These are phyloP conservation scores for Xylaria sp. DNA, from an alignment of 2,329 filamentous ascomycete species.

Conservation along the genomic window DNA sequence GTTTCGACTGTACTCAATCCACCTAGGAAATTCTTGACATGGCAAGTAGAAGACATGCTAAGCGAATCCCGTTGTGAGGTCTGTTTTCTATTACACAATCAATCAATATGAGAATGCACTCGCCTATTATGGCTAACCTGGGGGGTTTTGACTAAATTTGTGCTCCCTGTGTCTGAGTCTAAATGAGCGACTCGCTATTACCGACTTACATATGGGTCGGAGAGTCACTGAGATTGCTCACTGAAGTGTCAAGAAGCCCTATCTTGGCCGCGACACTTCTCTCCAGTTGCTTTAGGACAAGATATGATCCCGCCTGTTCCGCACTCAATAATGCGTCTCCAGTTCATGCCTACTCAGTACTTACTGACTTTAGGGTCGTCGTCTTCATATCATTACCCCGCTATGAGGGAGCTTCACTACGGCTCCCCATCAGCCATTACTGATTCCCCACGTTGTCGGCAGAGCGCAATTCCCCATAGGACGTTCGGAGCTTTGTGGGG, in stretches of 20 bases:
- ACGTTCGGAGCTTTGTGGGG: constrained; percentile 37
- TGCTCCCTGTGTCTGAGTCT: constrained; percentile 2
- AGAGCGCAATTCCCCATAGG: constrained; percentile 46
- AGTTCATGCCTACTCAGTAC: constrained; percentile 38
- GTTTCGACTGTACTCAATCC: constrained; percentile 12
- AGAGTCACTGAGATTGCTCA: constrained; percentile 7
- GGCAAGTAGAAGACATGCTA: constrained; percentile 14
- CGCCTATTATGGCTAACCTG: not conserved
- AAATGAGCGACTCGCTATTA: constrained; percentile 9
- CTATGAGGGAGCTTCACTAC: constrained; percentile 37
- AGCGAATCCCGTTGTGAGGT: constrained; percentile 14
- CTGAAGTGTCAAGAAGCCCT: constrained; percentile 28
- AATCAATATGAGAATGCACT: constrained; percentile 11
- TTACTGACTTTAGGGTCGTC: constrained; percentile 26
- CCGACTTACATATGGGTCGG: constrained; percentile 1
- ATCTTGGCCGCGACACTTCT: constrained; percentile 32
- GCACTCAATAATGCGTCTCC: constrained; percentile 41
- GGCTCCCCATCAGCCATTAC: constrained; percentile 48
- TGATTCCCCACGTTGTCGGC: constrained; percentile 55
- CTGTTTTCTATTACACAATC: constrained; percentile 11
- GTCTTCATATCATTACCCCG: constrained; percentile 43
- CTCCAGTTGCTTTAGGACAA: constrained; percentile 38
- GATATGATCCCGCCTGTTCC: constrained; percentile 38
- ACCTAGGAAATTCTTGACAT: constrained; percentile 7
- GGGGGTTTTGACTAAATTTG: constrained; percentile 5